phyloP scores from a whole-genome alignment of 2,329 filamentous ascomycete genomes.

The Aspergillus luchuensis region DNA sequence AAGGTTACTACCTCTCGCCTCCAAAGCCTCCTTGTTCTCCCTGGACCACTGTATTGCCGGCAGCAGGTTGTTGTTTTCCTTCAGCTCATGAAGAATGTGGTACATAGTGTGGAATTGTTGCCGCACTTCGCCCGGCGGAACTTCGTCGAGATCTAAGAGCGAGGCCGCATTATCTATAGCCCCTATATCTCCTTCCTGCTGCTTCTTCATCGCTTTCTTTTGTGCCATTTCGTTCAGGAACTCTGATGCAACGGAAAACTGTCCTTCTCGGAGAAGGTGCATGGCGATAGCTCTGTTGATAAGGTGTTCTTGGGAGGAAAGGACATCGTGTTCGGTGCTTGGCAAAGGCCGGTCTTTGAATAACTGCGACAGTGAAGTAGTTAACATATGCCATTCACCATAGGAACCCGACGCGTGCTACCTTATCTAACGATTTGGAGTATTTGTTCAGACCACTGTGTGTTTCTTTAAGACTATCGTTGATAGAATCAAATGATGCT shows the following conservation, averaged over 20 bases:
- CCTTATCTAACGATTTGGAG: slow-evolving; percentile 81
- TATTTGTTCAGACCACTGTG: slow-evolving; percentile 82
- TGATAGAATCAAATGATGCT: slow-evolving; percentile 75
- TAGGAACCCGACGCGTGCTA: slow-evolving; percentile 34
- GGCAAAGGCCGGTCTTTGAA: slow-evolving; percentile 70
- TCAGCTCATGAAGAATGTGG: slow-evolving; percentile 76
- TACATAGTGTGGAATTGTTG: slow-evolving; percentile 88
- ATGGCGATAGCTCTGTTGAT: slow-evolving; percentile 94
- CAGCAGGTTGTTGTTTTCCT: slow-evolving; percentile 67
- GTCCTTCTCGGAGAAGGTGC: slow-evolving; percentile 92
- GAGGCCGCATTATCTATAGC: slow-evolving; percentile 43
- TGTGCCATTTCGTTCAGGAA: slow-evolving; percentile 73
- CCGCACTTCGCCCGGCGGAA: slow-evolving; percentile 70
- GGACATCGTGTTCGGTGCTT: slow-evolving; percentile 76
- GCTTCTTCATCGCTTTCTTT: slow-evolving; percentile 44
- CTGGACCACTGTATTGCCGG: slow-evolving; percentile 89
- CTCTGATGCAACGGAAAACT: slow-evolving; percentile 82
- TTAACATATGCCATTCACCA: neutral
- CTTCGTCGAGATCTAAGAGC: slow-evolving; percentile 56
- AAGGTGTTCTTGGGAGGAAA: slow-evolving; percentile 72
- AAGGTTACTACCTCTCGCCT: slow-evolving; percentile 82
- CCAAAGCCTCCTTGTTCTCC: slow-evolving; percentile 68
- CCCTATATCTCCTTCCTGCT: slow-evolving; percentile 31
- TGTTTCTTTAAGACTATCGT: slow-evolving; percentile 77
- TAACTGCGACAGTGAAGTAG: slow-evolving; percentile 49